Evolutionary conservation across 1,139 yeast genomes (phyloP), one percentile per base, ranked within the genome.

Genomic region (Saccharomycopsis phalli): DNA sequence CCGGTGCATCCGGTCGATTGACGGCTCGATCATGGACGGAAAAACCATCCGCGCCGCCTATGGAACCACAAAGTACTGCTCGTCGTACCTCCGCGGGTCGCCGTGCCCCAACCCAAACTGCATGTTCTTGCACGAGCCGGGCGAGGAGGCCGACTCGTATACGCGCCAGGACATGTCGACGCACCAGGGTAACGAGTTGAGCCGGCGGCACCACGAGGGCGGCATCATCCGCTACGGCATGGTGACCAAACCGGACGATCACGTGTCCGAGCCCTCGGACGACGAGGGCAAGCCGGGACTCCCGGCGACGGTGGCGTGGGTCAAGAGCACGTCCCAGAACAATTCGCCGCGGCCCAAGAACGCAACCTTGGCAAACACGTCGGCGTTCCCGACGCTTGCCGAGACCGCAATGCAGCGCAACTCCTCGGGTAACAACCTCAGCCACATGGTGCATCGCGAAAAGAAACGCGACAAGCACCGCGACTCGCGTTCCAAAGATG

Each of bases 111-210:
- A 93, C 61, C 98, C 98, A 47, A 87, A 87, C 58, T 93, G 99
- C 69, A 93, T 93, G 98, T 93, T 91, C 56, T 69, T 93, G 53
- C 99, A 93, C 59, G 98, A 93, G 60, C 98, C 98, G 2, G 98
- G 99, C 46, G 99, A 93, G 64, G 98, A 93, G 59, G 97, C 97
- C 1, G 98, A 93, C 55, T 81, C 94, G 5, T 91, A 86, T 61
- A 84, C 95, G 26, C 78, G 95, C 61, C 93, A 88, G 58, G 96
- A 88, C 57, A 69, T 87, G 56, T 79, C 88, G 17, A 82, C 94
- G 13, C 82, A 83, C 56, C 87, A 82, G 54, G 77, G 78, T 50
- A 69, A 74, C 49, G 74, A 72, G 57, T 74, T 74, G 74, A 70
- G 39, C 13, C 32, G 45, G 32, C 33, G 22, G 6, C 45, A 73